A percentile compares a stretch with the other conserved stretches of the same genome.
Conservation (phyloP, 1,139 yeast genomes). For the Blastobotrys niveus region DNA sequence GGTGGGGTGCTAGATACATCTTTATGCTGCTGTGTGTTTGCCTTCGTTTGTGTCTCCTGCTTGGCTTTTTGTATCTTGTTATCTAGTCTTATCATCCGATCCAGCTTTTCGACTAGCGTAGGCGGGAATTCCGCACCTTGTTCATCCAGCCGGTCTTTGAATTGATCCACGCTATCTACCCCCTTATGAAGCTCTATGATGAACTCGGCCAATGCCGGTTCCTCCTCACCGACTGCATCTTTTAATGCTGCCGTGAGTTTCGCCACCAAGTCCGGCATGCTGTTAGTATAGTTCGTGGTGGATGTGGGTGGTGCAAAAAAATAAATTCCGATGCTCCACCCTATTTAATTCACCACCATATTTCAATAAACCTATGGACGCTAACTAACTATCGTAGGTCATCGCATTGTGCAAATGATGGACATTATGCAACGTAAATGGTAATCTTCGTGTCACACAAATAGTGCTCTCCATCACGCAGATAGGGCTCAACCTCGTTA, state of each 20-base stretch:
- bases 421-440: too few relatives aligned
- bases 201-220: slow-evolving; percentile 52
- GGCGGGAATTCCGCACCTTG: slow-evolving; percentile 62
- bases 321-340: too few relatives aligned
- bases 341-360: too few relatives aligned
- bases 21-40: background rate
- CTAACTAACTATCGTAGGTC: too few relatives aligned
- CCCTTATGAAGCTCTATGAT: slow-evolving; percentile 43
- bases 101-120: slow-evolving; percentile 38
- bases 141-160: slow-evolving; percentile 42
- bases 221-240: slow-evolving; percentile 31
- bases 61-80: slow-evolving; percentile 13
- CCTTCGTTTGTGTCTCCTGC: background rate
- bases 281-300: background rate
- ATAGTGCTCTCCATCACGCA: too few relatives aligned
- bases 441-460: too few relatives aligned
- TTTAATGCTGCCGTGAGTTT: slow-evolving; percentile 33
- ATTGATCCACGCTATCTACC: slow-evolving; percentile 32
- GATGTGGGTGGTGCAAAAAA: background rate
- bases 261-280: slow-evolving; percentile 31
- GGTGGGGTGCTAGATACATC: too few relatives aligned
- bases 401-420: too few relatives aligned
- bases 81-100: slow-evolving; percentile 31
- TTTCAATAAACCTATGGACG: too few relatives aligned
- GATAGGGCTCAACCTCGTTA: too few relatives aligned